These are phyloP conservation scores for Pichia sp. DNA, from an alignment of 1,139 yeast species.

Conservation along the genomic window DNA sequence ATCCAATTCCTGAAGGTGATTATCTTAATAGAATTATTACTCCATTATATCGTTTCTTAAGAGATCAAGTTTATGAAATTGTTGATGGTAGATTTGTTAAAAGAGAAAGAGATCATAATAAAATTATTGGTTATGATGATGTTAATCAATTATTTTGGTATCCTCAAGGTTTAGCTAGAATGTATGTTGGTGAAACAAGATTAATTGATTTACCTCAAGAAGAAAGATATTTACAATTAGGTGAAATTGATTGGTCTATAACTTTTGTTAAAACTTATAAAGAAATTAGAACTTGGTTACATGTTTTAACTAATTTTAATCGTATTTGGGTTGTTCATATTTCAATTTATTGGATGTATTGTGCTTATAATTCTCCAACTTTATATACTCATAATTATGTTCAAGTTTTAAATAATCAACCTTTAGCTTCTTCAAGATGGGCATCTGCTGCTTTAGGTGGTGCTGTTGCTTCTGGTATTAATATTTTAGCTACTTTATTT, in stretches of 20 bases:
- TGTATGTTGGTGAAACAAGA: slow-evolving; percentile 81
- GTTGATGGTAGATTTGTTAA: slow-evolving; percentile 92
- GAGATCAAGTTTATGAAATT: slow-evolving; percentile 93
- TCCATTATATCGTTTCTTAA: slow-evolving; percentile 82
- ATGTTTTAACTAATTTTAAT: slow-evolving; percentile 88
- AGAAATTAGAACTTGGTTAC: slow-evolving; percentile 98
- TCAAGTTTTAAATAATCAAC: slow-evolving; percentile 78
- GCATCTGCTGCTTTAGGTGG: slow-evolving; percentile 93
- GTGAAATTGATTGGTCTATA: slow-evolving; percentile 87
- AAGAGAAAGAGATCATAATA: slow-evolving; percentile 94
- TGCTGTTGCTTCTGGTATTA: slow-evolving; percentile 72
- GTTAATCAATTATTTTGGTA: slow-evolving; percentile 98
- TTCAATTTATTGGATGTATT: slow-evolving; percentile 88
- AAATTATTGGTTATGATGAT: slow-evolving; percentile 95
- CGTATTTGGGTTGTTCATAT: slow-evolving; percentile 97
- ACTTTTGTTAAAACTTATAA: slow-evolving; percentile 95
- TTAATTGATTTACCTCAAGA: slow-evolving; percentile 83
- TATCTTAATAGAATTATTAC: slow-evolving; percentile 86
- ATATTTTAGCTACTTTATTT: slow-evolving; percentile 78
- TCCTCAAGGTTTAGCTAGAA: slow-evolving; percentile 96
- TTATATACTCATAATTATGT: slow-evolving; percentile 79
- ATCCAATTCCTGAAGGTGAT: slow-evolving; percentile 95
- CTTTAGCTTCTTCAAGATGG: slow-evolving; percentile 85
- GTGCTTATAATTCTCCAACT: slow-evolving; percentile 87
- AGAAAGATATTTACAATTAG: slow-evolving; percentile 83